Evolutionary conservation across 768 basidiomycete species (phyloP).

Genomic region (Mycena pura): DNA sequence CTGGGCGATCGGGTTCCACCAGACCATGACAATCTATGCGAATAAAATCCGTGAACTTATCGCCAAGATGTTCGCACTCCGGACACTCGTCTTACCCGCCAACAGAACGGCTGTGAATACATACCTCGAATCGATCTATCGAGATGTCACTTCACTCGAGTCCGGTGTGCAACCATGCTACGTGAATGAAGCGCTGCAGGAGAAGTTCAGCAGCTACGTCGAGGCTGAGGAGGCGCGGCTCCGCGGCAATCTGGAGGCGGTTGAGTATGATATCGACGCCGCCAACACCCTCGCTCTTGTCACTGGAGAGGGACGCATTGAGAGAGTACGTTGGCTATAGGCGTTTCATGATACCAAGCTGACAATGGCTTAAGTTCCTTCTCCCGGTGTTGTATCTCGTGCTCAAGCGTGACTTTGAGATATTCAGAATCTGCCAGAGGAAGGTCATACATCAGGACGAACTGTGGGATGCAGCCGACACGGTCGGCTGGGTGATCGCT

Average conservation of each 20-base stretch:
- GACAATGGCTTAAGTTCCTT: slow-evolving; percentile 33
- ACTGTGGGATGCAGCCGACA: slow-evolving; percentile 32
- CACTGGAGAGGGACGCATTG: slow-evolving; percentile 40
- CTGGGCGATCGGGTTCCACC: slow-evolving; percentile 39
- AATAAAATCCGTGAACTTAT: slow-evolving; percentile 27
- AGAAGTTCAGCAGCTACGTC: slow-evolving; percentile 32
- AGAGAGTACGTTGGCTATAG: slow-evolving; percentile 30
- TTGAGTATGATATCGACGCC: slow-evolving; percentile 38
- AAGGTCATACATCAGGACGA: slow-evolving; percentile 36
- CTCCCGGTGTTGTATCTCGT: slow-evolving; percentile 44
- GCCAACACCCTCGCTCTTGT: slow-evolving; percentile 34
- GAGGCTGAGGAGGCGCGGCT: slow-evolving; percentile 34
- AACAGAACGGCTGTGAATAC: slow-evolving; percentile 33
- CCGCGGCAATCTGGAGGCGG: slow-evolving; percentile 31
- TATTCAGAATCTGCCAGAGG: slow-evolving; percentile 36
- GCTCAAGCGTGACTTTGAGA: slow-evolving; percentile 40
- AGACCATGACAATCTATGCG: slow-evolving; percentile 21
- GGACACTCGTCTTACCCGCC: slow-evolving; percentile 27
- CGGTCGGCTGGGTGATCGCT: slow-evolving; percentile 28
- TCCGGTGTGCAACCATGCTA: slow-evolving; percentile 25
- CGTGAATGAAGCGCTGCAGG: slow-evolving; percentile 29
- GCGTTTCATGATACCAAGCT: neutral
- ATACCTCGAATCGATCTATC: slow-evolving; percentile 32
- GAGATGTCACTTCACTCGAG: slow-evolving; percentile 19
- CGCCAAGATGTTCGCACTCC: slow-evolving; percentile 30